Base-by-base conservation (phyloP, 139 green algal genomes). In the Helicosporidium sp. region DNA sequence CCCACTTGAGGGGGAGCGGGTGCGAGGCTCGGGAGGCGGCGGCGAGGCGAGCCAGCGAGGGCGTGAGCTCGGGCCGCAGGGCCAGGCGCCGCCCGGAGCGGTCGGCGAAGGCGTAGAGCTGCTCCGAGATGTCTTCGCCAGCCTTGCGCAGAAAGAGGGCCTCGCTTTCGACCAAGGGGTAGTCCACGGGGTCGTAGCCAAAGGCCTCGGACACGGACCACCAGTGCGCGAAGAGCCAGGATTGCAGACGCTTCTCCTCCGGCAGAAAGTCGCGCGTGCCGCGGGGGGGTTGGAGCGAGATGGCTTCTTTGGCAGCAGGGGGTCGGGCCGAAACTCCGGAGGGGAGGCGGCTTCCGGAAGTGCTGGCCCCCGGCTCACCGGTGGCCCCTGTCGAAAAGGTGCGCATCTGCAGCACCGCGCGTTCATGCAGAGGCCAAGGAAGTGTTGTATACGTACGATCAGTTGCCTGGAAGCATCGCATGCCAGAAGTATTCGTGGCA, bases 51-150 rank as follows among this genome's bases (percentile, higher is more conserved):
- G 81, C 75, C 26, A 98, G 66, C 10, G 76, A 90, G 43, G 89
- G 89, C 0, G 89, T 98, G 41, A 98, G 68, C 70, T 98, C 89
- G 18, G 89, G 89, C 1, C 89, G 66, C 58, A 98, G 69, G 1
- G 85, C 70, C 49, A 98, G 73, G 2, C 75, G 62, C 26, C 85
- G 58, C 12, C 73, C 64, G 25, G 87, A 88, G 64, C 94, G 94
- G 72, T 98, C 89, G 74, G 87, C 73, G 63, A 98, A 98, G 64
- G 89, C 89, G 64, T 94, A 98, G 23, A 98, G 78, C 72, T 96
- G 87, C 15, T 85, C 67, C 0, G 80, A 91, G 67, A 98, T 97
- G 55, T 98, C 89, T 61, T 98, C 89, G 10, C 89, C 89, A 7
- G 88, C 88, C 48, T 98, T 98, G 19, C 89, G 71, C 26, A 83